Evolutionary conservation across 2,329 filamentous ascomycete genomes (phyloP).

Genomic region (Xylariomycetidae sp.): DNA sequence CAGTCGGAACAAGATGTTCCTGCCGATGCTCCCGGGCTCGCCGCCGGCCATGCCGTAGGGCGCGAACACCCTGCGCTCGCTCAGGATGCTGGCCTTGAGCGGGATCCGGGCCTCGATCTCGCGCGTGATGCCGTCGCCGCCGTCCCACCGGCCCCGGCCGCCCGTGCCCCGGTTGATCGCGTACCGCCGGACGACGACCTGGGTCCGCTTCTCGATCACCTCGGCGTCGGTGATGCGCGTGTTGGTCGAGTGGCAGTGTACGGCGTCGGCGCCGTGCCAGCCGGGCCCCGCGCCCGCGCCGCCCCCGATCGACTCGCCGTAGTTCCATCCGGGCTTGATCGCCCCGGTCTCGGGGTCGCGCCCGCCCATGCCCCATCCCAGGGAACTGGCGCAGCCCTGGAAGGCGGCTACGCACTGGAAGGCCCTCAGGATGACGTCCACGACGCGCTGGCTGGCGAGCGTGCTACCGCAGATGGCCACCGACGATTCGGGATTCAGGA

Average conservation of each 20-base stretch:
- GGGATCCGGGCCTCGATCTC: conserved; percentile 70
- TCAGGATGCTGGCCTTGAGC: conserved; percentile 65
- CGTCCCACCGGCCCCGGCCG: conserved; percentile 54
- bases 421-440: conserved; percentile 15
- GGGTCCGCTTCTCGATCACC: conserved; percentile 65
- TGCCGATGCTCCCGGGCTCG: conserved; percentile 58
- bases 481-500: conserved; percentile 25
- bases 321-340: conserved; percentile 33
- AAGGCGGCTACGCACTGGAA: conserved; percentile 51
- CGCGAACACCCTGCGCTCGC: conserved; percentile 64
- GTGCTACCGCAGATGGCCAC: conserved; percentile 15
- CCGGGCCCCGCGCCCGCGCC: conserved; percentile 60
- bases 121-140: conserved; percentile 63
- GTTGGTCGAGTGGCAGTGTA: conserved; percentile 73
- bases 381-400: conserved; percentile 76
- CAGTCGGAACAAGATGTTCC: conserved; percentile 39
- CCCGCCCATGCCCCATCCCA: conserved; percentile 49
- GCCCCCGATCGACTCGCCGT: conserved; percentile 72
- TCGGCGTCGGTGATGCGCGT: conserved; percentile 69
- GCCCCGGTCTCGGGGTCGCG: conserved; percentile 1
- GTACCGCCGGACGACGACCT: conserved; percentile 62
- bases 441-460: conserved; percentile 15
- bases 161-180: conserved; percentile 51
- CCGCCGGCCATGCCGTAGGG: conserved; percentile 71
- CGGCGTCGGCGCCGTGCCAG: conserved; percentile 64